Evolutionary conservation across 495 filamentous ascomycete genomes (phyloP), one percentile per base, ranked within the genome.

Genomic region (Xylaria flabelliformis): DNA sequence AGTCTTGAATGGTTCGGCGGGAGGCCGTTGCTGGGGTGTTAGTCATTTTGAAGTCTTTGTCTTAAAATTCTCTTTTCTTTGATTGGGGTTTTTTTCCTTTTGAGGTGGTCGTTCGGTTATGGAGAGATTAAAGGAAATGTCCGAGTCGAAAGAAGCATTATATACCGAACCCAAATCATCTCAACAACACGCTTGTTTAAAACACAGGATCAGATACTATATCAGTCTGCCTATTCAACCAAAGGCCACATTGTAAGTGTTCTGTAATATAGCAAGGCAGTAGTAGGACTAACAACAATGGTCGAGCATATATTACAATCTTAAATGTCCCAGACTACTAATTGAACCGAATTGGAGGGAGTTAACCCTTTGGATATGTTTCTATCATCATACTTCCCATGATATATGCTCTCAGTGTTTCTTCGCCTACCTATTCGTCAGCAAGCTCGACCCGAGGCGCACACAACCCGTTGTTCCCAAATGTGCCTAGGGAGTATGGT

Each of bases 121-220:
- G 4, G 42, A 10, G 34, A 44, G 21, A 13, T 26, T 2, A 32
- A 34, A 48, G 12, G 41, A 19, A 36, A 36, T 9, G 15, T 24
- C 46, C 8, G 9, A 39, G 34, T 6, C 39, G 4, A 58, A 69
- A n/a, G 53, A 69, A 29, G 19, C 17, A n/a, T 46, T 39, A 51
- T 56, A 51, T 56, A 67, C 15, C 2, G 19, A 42, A 21, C 50
- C 12, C 0, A 41, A 39, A 32, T 15, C 39, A 19, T 21, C 5
- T 41, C 32, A 63, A 63, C 44, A 70, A 29, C 21, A 24, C 4
- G 32, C 2, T 50, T 69, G 41, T 56, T 46, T 62, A 58, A 48
- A 21, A 61, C 55, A 61, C 34, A 39, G 17, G 21, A 4, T 5
- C 2, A 34, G 39, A n/a, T 34, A 0, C 39, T 21, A 8, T 46